A percentile compares a stretch with the other conserved stretches of the same genome.
Evolutionary conservation across 2,329 filamentous ascomycete species (phyloP).

Genomic region (Pseudogymnoascus sp.): DNA sequence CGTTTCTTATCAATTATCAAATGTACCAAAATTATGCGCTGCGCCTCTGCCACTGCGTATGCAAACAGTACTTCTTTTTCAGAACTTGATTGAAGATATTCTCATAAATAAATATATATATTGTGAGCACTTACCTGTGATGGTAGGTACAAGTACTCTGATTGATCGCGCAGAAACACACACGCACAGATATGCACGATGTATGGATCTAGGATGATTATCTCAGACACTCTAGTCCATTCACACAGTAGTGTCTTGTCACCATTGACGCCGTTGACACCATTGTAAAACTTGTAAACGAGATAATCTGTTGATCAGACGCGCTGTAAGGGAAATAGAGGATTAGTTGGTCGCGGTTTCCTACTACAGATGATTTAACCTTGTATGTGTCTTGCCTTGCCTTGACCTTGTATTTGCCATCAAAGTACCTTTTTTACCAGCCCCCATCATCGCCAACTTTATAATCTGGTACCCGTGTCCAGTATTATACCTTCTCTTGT

Average conservation of each 20-base stretch:
- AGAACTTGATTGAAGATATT: not conserved
- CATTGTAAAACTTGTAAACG: not conserved
- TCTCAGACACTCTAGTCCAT: not conserved
- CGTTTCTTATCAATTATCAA: not conserved
- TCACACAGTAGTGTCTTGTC: not conserved
- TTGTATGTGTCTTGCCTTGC: not conserved
- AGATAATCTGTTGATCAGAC: not conserved
- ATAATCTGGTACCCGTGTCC: not conserved
- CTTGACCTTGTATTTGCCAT: not conserved
- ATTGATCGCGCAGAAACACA: not conserved
- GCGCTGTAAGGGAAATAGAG: not conserved
- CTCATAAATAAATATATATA: not conserved
- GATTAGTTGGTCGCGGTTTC: not conserved
- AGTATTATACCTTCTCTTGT: not conserved
- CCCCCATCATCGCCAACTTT: not conserved
- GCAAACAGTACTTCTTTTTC: not conserved
- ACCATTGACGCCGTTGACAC: not conserved
- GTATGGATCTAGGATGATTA: not conserved
- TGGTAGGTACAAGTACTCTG: not conserved
- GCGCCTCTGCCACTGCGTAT: not conserved
- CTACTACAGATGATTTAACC: not conserved
- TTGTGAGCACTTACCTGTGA: not conserved
- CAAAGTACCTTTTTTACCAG: not conserved
- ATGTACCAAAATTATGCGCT: not conserved
- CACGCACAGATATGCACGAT: not conserved